Percentiles rank a stretch among this genome's conserved stretches.
Evolutionary conservation across 2,329 filamentous ascomycete species (phyloP).

Genomic region (Diaporthe sp.): DNA sequence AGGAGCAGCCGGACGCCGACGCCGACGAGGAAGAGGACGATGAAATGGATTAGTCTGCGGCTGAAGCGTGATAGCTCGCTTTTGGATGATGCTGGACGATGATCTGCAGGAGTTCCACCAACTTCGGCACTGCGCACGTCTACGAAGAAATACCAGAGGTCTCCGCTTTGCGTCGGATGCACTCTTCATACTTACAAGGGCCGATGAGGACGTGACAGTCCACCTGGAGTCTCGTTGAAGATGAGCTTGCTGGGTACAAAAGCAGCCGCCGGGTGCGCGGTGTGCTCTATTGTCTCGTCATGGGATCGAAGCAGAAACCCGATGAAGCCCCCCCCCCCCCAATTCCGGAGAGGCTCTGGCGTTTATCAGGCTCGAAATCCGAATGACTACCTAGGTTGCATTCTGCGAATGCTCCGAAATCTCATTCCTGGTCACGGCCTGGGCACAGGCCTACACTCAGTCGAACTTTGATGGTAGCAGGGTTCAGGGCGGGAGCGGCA

Average conservation of each 20-base stretch:
- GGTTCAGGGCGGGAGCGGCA: too few relatives aligned
- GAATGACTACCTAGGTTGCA: too few relatives aligned
- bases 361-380: too few relatives aligned
- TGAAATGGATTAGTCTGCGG: neutral
- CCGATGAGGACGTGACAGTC: neutral
- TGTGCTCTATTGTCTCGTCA: neutral
- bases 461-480: too few relatives aligned
- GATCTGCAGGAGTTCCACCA: neutral
- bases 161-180: neutral
- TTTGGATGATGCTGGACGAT: neutral
- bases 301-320: neutral
- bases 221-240: too few relatives aligned
- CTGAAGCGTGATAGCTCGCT: neutral
- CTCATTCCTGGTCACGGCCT: too few relatives aligned
- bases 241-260: neutral
- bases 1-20: neutral
- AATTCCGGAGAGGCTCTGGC: too few relatives aligned
- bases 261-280: neutral
- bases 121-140: neutral
- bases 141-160: neutral
- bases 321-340: too few relatives aligned
- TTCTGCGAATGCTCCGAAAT: too few relatives aligned
- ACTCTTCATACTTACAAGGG: neutral
- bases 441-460: too few relatives aligned
- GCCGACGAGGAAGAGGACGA: neutral